Conservation (phyloP, 1,284 basidiomycete genomes). For the Malassezia yamatoensis region DNA sequence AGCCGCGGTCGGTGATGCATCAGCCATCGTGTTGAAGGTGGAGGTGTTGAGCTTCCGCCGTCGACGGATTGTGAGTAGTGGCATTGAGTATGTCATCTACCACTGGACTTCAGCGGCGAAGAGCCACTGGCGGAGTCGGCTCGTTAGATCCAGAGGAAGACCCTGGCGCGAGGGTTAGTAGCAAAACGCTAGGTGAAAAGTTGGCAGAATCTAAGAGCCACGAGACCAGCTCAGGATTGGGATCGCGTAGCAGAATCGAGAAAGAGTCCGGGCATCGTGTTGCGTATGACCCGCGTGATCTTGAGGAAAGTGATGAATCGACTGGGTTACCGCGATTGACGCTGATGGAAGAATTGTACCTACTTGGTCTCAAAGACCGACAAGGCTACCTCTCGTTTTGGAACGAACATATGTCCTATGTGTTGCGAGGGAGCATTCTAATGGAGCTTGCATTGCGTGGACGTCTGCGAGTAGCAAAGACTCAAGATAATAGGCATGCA, state of each 20-base stretch:
- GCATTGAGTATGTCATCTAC: slow-evolving; percentile 1
- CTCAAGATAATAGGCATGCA: slow-evolving; percentile 25
- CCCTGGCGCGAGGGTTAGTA: no score
- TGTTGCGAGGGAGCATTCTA: slow-evolving; percentile 43
- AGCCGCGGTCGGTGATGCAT: neutral
- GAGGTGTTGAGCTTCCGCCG: neutral
- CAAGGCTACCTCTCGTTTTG: slow-evolving; percentile 47
- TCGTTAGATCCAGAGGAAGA: neutral
- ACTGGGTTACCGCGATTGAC: slow-evolving; percentile 72
- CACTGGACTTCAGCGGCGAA: slow-evolving; percentile 14
- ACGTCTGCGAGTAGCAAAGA: slow-evolving; percentile 31
- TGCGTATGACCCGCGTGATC: slow-evolving; percentile 85
- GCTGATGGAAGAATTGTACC: slow-evolving; percentile 89
- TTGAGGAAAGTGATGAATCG: slow-evolving; percentile 66
- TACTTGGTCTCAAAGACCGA: slow-evolving; percentile 81
- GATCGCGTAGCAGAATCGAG: slow-evolving; percentile 24
- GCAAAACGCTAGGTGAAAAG: no score
- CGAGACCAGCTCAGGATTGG: slow-evolving; percentile 9
- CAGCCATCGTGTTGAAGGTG: neutral
- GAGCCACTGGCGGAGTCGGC: neutral
- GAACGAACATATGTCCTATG: slow-evolving; percentile 48
- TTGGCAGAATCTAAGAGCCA: no score
- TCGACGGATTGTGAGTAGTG: no score
- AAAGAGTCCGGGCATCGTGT: slow-evolving; percentile 51
- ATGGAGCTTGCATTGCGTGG: slow-evolving; percentile 43